Evolutionary conservation across 1,284 basidiomycete species (phyloP), one percentile per base, ranked within the genome.

Genomic region (Moesziomyces antarcticus): DNA sequence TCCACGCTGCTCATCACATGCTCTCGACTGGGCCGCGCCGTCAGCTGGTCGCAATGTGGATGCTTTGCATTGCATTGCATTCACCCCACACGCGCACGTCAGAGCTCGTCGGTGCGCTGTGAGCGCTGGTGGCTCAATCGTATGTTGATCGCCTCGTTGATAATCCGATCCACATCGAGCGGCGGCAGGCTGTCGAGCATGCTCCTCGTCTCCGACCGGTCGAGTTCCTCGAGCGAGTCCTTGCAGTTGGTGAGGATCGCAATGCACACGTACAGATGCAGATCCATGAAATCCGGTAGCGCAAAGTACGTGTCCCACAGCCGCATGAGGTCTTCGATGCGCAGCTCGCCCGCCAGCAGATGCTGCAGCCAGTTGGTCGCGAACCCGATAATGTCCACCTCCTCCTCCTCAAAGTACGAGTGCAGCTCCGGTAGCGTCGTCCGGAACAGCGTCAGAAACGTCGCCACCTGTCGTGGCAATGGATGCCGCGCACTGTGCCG

Each of bases 301-400:
- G 82, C 80, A 62, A 84, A 84, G 62, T 84, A 84, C 22, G 82
- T 82, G 56, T 84, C 82, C 82, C 82, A 84, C 21, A 84, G 53
- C 11, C 83, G 64, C 80, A 84, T 80, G 33, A 84, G 59, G 35
- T 82, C 80, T 20, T 78, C 76, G 3, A 82, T 82, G 25, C 77
- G 62, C 73, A 84, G 72, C 52, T 85, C 82, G 5, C 73, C 74
- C 8, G 83, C 79, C 22, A 85, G 64, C 18, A 84, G 65, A 43
- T 79, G 73, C 50, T 83, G 75, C 18, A 85, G 50, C 84, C 84
- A 85, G 50, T 76, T 75, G 13, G 76, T 80, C 8, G 80, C 81
- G 9, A 84, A 71, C 1, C 77, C 75, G 27, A 79, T 76, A 18
- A 84, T 65, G 49, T 85, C 82, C 7, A 85, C 80, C 46, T 79